Base-by-base conservation (phyloP, 352 stramenopile genomes). In the Saprolegnia diclina region DNA sequence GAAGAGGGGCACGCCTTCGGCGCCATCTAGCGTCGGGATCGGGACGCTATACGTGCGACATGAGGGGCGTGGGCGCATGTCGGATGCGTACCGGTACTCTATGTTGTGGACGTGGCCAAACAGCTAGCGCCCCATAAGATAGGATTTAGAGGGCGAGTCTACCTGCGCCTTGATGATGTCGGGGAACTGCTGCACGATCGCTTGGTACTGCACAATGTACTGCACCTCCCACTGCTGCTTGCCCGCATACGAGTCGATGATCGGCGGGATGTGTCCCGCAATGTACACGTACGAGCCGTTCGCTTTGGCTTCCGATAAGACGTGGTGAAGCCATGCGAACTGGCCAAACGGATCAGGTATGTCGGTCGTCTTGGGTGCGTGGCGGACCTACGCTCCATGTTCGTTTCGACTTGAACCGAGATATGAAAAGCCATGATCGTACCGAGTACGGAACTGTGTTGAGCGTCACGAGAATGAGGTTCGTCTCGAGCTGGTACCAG, bases 101-200 rank as follows among this genome's bases (percentile, higher is more conserved):
- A 97, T 78, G 19, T 81, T 90, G 76, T 98, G 92, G 6, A 97
- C 77, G 76, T 98, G 92, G 6, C 89, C 92, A 79, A 96, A 98
- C 45, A 98, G 73, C 73, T 86, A 78, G 50, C 46, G 72, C 10
- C 7, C 21, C 53, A 35, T 35, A 4, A 46, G 56, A 21, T 45
- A 2, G 24, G n/a, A 54, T 29, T 6, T 54, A 54, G 46, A 54
- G 24, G n/a, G 52, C 19, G 56, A 64, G 35, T 52, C 18, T 66
- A 66, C 62, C 32, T 94, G 86, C 1, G 81, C 78, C 72, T 97
- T 89, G 48, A 97, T 77, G 53, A 89, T 73, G 22, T 82, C 73
- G 0, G 77, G 40, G 70, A 86, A 91, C 59, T 78, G 44, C 24
- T 71, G 69, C 9, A 97, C 72, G 42, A 97, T 90, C 3, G 66